Conservation (phyloP, 1,139 yeast species). For the Trichomonascaceae sp. region DNA sequence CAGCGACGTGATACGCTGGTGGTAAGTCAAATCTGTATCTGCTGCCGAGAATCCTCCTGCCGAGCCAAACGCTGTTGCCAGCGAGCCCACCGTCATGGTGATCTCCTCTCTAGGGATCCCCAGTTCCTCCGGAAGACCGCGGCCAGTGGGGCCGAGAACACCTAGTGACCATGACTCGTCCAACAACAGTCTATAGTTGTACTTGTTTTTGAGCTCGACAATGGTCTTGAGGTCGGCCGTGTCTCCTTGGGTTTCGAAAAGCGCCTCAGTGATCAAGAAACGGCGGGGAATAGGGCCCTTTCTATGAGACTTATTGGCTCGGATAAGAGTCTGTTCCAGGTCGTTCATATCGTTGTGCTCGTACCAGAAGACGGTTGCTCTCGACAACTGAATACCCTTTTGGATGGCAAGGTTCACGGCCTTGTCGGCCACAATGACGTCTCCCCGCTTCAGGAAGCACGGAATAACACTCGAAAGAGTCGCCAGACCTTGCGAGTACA, state of each 20-base stretch:
- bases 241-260: constrained; percentile 75
- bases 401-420: constrained; percentile 68
- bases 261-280: constrained; percentile 81
- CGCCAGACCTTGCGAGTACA: constrained; percentile 88
- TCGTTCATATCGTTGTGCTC: constrained; percentile 84
- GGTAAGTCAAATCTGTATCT: constrained; percentile 68
- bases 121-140: constrained; percentile 68
- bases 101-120: constrained; percentile 43
- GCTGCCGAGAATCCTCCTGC: constrained; percentile 96
- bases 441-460: constrained; percentile 91
- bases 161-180: constrained; percentile 88
- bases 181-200: constrained; percentile 70
- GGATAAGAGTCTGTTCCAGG: constrained; percentile 52
- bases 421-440: constrained; percentile 76
- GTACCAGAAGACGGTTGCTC: constrained; percentile 68
- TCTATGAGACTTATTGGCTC: constrained; percentile 39
- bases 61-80: constrained; percentile 74
- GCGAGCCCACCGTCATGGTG: constrained; percentile 76
- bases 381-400: constrained; percentile 75
- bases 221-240: constrained; percentile 59
- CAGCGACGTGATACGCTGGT: constrained; percentile 79
- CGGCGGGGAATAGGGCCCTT: constrained; percentile 70
- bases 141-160: constrained; percentile 70
- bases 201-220: constrained; percentile 63
- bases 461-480: constrained; percentile 96